Evolutionary conservation across 164 flowering plant species (phyloP), one percentile per base, ranked within the genome.

Genomic region (Nymphaea thermarum): DNA sequence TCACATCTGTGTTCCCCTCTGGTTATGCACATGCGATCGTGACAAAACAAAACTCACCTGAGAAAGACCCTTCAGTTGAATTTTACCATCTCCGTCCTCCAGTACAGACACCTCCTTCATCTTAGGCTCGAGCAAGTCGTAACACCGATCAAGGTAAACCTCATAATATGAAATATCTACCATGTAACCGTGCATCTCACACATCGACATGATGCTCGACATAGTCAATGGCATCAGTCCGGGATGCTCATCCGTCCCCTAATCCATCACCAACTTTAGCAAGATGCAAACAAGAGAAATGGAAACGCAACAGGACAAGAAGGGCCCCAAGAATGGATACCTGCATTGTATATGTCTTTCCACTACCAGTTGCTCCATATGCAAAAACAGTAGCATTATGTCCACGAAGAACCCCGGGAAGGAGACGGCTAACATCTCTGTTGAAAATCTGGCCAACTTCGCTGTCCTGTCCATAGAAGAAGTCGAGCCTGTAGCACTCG

Each of bases 281-380:
- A n/a, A 55, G 43, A 17, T 45, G 64, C 3, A 2, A 53, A 53
- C 43, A 51, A 66, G 2, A 5, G 14, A 4, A 41, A 61, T 16
- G 43, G 45, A n/a, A 25, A 17, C 65, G 16, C 43, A 65, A 66
- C n/a, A 65, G 5, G 62, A 57, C 16, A 66, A 57, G 43, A 45
- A 70, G 10, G 36, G 41, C 10, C 7, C 47, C 14, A 70, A 41
- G 43, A 44, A 51, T 41, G n/a, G 43, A 44, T 51, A 88, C 99
- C 98, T 94, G 97, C 96, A 95, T 92, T 0, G 97, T 92, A 75
- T 81, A 86, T 3, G 97, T 95, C 59, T 95, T 95, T 18, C 99
- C 98, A 65, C 98, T 95, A 2, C 99, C 97, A 3, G 99, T 92
- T 64, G 98, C 98, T 3, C 99, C 99, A 69, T 90, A 90, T 63